Evolutionary conservation across 352 stramenopile genomes (phyloP).

Genomic region (Globisporangium middletonii): DNA sequence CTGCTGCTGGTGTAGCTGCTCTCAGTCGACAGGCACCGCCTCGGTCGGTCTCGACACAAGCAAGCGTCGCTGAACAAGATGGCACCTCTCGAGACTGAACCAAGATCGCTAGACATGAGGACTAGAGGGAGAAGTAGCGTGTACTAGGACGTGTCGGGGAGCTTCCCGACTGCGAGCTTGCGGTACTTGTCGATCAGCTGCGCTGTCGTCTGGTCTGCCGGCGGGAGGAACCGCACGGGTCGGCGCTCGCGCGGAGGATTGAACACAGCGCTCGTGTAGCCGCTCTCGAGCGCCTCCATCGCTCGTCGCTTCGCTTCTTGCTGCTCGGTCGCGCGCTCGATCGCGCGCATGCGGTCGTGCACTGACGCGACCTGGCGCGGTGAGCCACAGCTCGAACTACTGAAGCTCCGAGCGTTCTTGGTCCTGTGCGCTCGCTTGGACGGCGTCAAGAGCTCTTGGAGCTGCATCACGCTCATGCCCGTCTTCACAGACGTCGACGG

Average conservation of each 20-base stretch:
- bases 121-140: not conserved
- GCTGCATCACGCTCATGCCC: slow-evolving; percentile 64
- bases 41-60: too few species aligned
- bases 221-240: slow-evolving; percentile 39
- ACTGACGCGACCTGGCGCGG: slow-evolving; percentile 1
- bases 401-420: slow-evolving; percentile 2
- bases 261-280: slow-evolving; percentile 49
- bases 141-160: slow-evolving; percentile 20
- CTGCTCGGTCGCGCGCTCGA: slow-evolving; percentile 11
- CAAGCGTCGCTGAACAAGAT: too few species aligned
- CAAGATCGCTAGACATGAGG: too few species aligned
- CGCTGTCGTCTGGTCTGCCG: slow-evolving; percentile 50
- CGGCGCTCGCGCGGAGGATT: slow-evolving; percentile 42
- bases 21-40: too few species aligned
- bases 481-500: slow-evolving; percentile 30
- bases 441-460: slow-evolving; percentile 47
- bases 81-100: not conserved
- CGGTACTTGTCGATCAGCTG: slow-evolving; percentile 79
- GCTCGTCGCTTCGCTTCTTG: slow-evolving; percentile 6
- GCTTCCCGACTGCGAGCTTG: slow-evolving; percentile 70
- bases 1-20: too few species aligned
- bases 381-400: not conserved
- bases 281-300: slow-evolving; percentile 22
- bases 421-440: slow-evolving; percentile 16
- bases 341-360: slow-evolving; percentile 6